phyloP scores from a whole-genome alignment of 1,139 yeast species.

The Candida dubliniensis region DNA sequence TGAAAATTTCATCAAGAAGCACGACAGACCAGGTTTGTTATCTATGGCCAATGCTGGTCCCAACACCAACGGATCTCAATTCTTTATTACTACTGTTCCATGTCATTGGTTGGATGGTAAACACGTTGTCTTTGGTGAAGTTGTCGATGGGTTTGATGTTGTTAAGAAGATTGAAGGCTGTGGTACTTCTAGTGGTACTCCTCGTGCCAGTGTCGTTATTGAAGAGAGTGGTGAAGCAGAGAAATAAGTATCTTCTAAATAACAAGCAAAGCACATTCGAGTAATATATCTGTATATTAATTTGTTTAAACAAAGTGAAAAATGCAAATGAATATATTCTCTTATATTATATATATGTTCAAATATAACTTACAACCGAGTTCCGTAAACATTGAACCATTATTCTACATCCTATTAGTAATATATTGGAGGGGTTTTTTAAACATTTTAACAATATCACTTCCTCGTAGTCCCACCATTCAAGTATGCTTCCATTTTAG shows the following conservation, averaged over 20 bases:
- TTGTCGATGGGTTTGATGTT: conserved; percentile 39
- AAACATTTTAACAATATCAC: neutral
- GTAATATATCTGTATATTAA: neutral
- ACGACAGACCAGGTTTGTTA: conserved; percentile 39
- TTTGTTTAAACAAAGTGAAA: too few species aligned
- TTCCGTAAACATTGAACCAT: too few species aligned
- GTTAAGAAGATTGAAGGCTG: conserved; percentile 38
- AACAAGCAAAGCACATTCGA: too few species aligned
- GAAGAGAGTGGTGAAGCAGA: conserved; percentile 39
- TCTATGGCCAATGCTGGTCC: conserved; percentile 48
- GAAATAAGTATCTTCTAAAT: neutral
- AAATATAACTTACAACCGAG: too few species aligned
- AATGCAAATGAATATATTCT: too few species aligned
- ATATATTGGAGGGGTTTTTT: conserved; percentile 16
- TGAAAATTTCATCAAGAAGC: conserved; percentile 37
- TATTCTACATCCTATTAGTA: neutral
- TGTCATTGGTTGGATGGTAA: conserved; percentile 46
- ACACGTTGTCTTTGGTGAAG: conserved; percentile 46
- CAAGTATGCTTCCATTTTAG: neutral
- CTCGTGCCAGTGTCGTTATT: conserved; percentile 31
- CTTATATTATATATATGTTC: too few species aligned
- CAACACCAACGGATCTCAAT: conserved; percentile 44
- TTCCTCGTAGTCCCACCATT: neutral
- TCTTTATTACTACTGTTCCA: conserved; percentile 44
- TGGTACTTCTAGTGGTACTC: conserved; percentile 33